Conservation (phyloP, 1,284 basidiomycete genomes). For the Leccinum angustisporum region DNA sequence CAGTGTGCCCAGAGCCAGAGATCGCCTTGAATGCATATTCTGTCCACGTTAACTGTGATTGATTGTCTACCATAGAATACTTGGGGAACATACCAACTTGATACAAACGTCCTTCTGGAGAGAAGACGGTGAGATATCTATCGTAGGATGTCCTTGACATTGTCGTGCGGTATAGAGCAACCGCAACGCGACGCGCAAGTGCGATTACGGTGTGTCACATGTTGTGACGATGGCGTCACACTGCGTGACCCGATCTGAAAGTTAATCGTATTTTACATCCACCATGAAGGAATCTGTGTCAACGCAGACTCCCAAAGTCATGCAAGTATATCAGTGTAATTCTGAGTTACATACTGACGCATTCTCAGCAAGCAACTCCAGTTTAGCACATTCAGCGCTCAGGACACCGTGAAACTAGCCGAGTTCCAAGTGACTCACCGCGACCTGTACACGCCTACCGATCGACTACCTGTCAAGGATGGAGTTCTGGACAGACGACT, state of each 20-base stretch:
- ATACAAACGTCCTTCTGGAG: constrained; percentile 90
- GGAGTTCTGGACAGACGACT: constrained; percentile 89
- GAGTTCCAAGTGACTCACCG: constrained; percentile 93
- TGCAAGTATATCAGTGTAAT: constrained; percentile 52
- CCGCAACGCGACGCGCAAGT: constrained; percentile 54
- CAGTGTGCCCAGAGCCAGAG: constrained; percentile 93
- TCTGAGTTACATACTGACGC: constrained; percentile 14
- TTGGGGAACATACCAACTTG: constrained; percentile 82
- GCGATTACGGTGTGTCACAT: constrained; percentile 28
- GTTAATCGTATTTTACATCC: neutral
- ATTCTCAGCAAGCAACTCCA: constrained; percentile 83
- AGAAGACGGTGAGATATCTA: constrained; percentile 90
- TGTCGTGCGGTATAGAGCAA: constrained; percentile 22
- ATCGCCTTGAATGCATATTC: constrained; percentile 99
- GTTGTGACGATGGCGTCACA: constrained; percentile 22
- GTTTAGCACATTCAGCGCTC: constrained; percentile 88
- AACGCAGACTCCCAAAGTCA: constrained; percentile 88
- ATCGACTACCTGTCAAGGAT: constrained; percentile 83
- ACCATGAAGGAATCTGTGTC: constrained; percentile 86
- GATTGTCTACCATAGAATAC: neutral
- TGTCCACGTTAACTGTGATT: constrained; percentile 35
- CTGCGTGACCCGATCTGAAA: constrained; percentile 2
- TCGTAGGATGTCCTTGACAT: constrained; percentile 88
- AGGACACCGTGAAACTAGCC: constrained; percentile 91
- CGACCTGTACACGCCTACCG: constrained; percentile 82